Conservation (phyloP, 1,284 basidiomycete genomes). For the Amylostereum areolatum region DNA sequence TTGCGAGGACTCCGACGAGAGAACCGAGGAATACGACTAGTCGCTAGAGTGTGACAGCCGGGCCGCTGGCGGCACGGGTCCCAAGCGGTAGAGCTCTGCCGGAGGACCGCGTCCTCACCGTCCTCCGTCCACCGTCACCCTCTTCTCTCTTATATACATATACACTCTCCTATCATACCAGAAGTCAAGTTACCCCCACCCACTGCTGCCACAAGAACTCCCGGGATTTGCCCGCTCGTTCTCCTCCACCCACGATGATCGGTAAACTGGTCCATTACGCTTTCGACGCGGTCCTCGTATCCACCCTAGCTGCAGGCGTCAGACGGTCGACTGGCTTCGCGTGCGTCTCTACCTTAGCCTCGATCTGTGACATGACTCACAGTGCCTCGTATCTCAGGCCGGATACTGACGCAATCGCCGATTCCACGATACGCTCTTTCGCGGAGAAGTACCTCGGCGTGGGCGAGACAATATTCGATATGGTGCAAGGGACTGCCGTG, state of each 20-base stretch:
- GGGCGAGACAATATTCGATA: slow-evolving; percentile 86
- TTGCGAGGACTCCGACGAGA: no score
- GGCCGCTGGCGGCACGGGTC: no score
- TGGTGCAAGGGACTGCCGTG: slow-evolving; percentile 74
- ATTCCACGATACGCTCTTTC: slow-evolving; percentile 69
- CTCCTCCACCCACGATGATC: slow-evolving; percentile 33
- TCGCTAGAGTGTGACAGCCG: no score
- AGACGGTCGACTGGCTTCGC: slow-evolving; percentile 85
- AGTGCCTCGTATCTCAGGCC: slow-evolving; percentile 47
- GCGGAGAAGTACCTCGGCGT: slow-evolving; percentile 81
- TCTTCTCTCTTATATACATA: no score
- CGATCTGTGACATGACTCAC: slow-evolving; percentile 1
- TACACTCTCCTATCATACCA: no score
- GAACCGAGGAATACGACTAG: no score
- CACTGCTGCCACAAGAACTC: no score
- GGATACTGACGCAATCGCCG: slow-evolving; percentile 62
- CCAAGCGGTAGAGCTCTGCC: no score
- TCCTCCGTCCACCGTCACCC: no score
- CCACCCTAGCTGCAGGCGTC: slow-evolving; percentile 88
- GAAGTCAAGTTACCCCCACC: no score
- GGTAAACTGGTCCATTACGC: slow-evolving; percentile 83
- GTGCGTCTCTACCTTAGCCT: slow-evolving; percentile 44
- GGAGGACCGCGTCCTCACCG: no score
- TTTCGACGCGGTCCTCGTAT: slow-evolving; percentile 81
- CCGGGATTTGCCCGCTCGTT: no score